A percentile compares a stretch with the other conserved stretches of the same genome.
Conservation (phyloP, 805 yeast species). For the Yamadazyma paraphyllophila region DNA sequence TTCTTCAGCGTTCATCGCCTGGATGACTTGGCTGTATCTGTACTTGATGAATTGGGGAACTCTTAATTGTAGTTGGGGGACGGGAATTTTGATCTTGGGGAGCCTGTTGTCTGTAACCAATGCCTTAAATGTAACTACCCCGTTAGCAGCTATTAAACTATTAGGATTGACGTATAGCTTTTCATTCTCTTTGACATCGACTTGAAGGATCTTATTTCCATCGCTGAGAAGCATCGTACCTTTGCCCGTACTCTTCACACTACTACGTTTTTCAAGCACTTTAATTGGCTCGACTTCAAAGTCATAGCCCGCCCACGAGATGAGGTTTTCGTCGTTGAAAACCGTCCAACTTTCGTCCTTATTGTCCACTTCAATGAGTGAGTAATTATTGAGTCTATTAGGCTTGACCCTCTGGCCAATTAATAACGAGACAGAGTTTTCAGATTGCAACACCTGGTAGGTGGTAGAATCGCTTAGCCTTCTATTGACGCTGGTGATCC, state of each 20-base stretch:
- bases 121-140: slow-evolving; percentile 2
- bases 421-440: slow-evolving; percentile 19
- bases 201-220: slow-evolving; percentile 37
- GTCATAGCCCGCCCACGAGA: slow-evolving; percentile 49
- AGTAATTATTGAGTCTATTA: slow-evolving; percentile 26
- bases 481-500: slow-evolving; percentile 11
- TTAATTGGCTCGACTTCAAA: slow-evolving; percentile 21
- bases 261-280: slow-evolving; percentile 19
- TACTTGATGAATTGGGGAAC: neutral
- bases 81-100: slow-evolving; percentile 1
- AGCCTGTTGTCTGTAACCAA: slow-evolving; percentile 5
- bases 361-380: slow-evolving; percentile 36
- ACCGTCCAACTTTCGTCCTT: slow-evolving; percentile 44
- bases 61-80: neutral
- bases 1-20: neutral
- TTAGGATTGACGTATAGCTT: slow-evolving; percentile 37
- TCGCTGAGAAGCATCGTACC: slow-evolving; percentile 42
- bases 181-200: slow-evolving; percentile 36
- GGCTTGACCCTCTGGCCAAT: slow-evolving; percentile 28
- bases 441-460: slow-evolving; percentile 15
- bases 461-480: slow-evolving; percentile 11
- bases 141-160: slow-evolving; percentile 37
- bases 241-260: slow-evolving; percentile 32
- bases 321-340: slow-evolving; percentile 30
- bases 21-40: neutral